phyloP scores from a whole-genome alignment of 2,329 filamentous ascomycete genomes.

The Penicillium digitatum region DNA sequence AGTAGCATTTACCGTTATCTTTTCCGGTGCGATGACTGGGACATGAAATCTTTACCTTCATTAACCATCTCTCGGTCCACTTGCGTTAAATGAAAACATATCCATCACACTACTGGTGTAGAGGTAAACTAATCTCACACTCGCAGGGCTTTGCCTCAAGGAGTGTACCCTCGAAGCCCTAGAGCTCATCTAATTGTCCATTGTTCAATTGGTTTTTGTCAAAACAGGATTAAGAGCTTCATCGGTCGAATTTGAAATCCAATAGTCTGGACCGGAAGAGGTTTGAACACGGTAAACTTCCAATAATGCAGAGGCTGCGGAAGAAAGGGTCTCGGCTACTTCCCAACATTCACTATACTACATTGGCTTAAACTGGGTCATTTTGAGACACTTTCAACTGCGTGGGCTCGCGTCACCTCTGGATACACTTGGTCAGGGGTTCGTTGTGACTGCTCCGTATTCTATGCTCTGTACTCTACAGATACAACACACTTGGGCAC shows the following conservation, averaged over 20 bases:
- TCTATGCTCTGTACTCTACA: not conserved
- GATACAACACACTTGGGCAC: not conserved
- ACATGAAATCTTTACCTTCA: too few species aligned
- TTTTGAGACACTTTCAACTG: not conserved
- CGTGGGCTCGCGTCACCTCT: conserved; percentile 16
- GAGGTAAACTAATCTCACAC: too few species aligned
- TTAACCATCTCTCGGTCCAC: too few species aligned
- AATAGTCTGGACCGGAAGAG: not conserved
- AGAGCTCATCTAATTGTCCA: not conserved
- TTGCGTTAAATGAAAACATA: too few species aligned
- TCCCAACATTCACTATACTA: not conserved
- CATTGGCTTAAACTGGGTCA: not conserved
- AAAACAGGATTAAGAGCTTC: not conserved
- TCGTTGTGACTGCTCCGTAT: not conserved
- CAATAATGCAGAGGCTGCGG: not conserved
- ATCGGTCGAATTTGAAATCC: conserved; percentile 3
- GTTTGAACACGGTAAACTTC: not conserved
- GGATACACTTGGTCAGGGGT: not conserved
- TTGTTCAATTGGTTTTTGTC: not conserved
- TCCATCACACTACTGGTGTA: too few species aligned
- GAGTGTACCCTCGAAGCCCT: not conserved
- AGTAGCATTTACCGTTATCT: not conserved
- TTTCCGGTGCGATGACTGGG: not conserved
- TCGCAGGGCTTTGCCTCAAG: too few species aligned
- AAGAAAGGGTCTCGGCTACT: not conserved